Conservation (phyloP, 176 grass and related monocot species). For the Thinopyrum elongatum region DNA sequence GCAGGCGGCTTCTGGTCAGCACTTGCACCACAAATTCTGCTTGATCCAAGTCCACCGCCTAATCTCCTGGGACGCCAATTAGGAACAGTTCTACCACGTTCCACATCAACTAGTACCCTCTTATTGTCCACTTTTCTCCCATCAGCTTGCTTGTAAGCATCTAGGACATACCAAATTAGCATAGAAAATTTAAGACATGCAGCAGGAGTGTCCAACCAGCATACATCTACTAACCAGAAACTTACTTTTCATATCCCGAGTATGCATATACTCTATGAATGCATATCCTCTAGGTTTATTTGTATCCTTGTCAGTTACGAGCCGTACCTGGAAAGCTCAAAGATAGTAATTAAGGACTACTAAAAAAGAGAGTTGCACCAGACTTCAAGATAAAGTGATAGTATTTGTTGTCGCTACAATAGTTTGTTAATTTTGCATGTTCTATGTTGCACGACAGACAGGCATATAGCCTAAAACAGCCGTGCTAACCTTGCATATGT, state of each 20-base stretch:
- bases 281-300: slow-evolving; percentile 84
- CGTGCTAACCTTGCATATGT: slow-evolving; percentile 75
- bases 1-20: slow-evolving; percentile 22
- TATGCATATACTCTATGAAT: slow-evolving; percentile 70
- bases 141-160: slow-evolving; percentile 82
- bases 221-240: background rate
- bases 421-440: slow-evolving; percentile 35
- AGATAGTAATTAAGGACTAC: slow-evolving; percentile 20
- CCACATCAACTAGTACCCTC: slow-evolving; percentile 87
- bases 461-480: slow-evolving; percentile 68
- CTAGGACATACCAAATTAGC: slow-evolving; percentile 35
- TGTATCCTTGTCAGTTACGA: slow-evolving; percentile 62
- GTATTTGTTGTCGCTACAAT: background rate
- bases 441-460: slow-evolving; percentile 70
- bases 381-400: background rate
- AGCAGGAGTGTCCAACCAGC: background rate
- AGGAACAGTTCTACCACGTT: slow-evolving; percentile 94
- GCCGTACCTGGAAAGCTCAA: slow-evolving; percentile 53
- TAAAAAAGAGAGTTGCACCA: background rate
- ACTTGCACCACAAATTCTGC: slow-evolving; percentile 67
- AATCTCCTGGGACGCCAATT: slow-evolving; percentile 94
- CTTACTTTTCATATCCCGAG: slow-evolving; percentile 86
- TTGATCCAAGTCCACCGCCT: slow-evolving; percentile 95
- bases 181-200: slow-evolving; percentile 1
- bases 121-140: slow-evolving; percentile 71